Base-by-base conservation (phyloP, 305 asterid genomes). In the Fraxinus latifolia region DNA sequence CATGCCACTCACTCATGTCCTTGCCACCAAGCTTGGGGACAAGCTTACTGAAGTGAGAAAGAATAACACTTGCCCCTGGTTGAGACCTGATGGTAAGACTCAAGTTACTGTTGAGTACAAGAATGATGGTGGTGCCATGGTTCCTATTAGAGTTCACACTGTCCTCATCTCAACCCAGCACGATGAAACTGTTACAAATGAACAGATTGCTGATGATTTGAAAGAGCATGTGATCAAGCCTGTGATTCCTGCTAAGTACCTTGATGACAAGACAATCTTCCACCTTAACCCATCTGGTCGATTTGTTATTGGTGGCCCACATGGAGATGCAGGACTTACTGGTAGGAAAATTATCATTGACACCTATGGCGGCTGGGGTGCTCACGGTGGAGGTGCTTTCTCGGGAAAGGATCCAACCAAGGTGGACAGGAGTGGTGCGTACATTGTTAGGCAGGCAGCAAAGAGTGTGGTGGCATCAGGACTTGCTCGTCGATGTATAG, bases 401-500 rank as follows among this genome's bases (percentile, higher is more conserved):
- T 93, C 96, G 6, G 97, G 95, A 29, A 93, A 93, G 79, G 97
- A 93, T 32, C 97, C 97, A 0, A 93, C 97, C 4, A 93, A 93
- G 92, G 97, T 93, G 88, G 98, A 93, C 70, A 90, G 97, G 86
- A 93, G 98, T 74, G 98, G 98, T 36, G 98, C 98, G 1, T 93
- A 93, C 74, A 83, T 93, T 77, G 97, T 93, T 29, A 91, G 98
- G 86, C 98, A 94, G 84, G 98, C 98, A 70, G 98, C 98, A n/a
- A 92, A 94, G 90, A 94, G 98, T 34, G 89, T 94, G 79, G 98
- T 94, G 0, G 96, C 98, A 81, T 87, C 98, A 19, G 97, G 98
- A 6, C 93, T 94, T 77, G 98, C 98, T 34, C 92, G 95, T 1
- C 90, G 96, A 21, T 92, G 97, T 83, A 88, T 94, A 50, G 98